Conservation (phyloP, 2,329 filamentous ascomycete species). For the Cordyceps javanica region DNA sequence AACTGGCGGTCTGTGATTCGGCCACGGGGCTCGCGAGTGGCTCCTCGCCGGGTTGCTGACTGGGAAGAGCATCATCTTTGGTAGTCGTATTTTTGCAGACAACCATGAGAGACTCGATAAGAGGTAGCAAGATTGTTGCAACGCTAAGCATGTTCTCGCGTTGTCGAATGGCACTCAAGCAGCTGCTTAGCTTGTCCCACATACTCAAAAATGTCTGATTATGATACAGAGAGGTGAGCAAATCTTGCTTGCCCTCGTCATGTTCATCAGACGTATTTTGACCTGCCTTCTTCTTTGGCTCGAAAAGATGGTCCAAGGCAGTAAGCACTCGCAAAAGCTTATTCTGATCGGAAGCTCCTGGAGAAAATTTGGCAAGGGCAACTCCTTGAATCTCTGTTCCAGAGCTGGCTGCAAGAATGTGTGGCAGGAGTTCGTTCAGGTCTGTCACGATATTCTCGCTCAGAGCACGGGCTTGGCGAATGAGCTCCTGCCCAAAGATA, state of each 20-base stretch:
- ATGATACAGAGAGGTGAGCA: conserved; percentile 83
- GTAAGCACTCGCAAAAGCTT: conserved; percentile 90
- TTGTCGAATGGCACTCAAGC: conserved; percentile 79
- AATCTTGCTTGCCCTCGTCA: conserved; percentile 67
- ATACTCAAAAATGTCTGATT: conserved; percentile 83
- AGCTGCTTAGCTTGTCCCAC: conserved; percentile 88
- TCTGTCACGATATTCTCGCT: conserved; percentile 81
- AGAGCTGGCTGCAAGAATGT: conserved; percentile 79
- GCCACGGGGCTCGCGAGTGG: conserved; percentile 67
- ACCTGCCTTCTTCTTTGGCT: conserved; percentile 63
- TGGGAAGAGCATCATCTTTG: conserved; percentile 55
- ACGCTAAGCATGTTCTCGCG: conserved; percentile 96
- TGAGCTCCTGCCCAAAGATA: conserved; percentile 87
- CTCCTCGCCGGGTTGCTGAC: conserved; percentile 56
- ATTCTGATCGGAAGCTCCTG: conserved; percentile 91
- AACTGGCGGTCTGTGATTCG: conserved; percentile 73
- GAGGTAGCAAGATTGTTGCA: conserved; percentile 85
- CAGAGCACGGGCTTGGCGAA: conserved; percentile 76
- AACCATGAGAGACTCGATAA: conserved; percentile 97
- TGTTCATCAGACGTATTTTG: conserved; percentile 45
- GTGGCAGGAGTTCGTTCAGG: conserved; percentile 74
- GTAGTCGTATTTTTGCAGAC: conserved; percentile 96
- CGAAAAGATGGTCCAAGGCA: conserved; percentile 92
- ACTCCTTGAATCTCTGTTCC: conserved; percentile 94
- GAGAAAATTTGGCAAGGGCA: conserved; percentile 90